Conservation (phyloP, 352 stramenopile species). For the Phytophthora colocasiae region DNA sequence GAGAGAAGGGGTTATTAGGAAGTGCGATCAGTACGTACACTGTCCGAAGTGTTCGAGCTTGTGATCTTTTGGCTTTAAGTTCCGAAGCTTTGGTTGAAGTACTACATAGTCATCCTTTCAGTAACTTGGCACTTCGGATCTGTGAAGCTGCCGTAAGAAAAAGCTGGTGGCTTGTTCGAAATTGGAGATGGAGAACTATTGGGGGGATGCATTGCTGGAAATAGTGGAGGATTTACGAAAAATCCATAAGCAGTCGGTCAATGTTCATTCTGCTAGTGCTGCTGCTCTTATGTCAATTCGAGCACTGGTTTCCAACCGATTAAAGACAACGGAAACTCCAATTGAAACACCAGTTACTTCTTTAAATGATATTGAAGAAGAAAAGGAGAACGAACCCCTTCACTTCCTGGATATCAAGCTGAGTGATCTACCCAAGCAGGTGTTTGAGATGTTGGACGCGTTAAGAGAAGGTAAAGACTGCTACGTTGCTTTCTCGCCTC, state of each 20-base stretch:
- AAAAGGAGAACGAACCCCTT: neutral
- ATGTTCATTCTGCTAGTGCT: neutral
- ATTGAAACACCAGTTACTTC: too few relatives aligned
- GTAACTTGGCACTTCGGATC: constrained; percentile 29
- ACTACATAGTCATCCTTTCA: constrained; percentile 35
- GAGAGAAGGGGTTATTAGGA: constrained; percentile 62
- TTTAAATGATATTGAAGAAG: constrained; percentile 1
- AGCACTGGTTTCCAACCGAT: too few relatives aligned
- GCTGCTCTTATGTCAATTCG: neutral
- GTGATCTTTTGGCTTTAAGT: constrained; percentile 41
- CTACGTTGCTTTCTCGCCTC: constrained; percentile 46
- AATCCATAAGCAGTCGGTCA: neutral
- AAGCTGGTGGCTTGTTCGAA: constrained; percentile 20
- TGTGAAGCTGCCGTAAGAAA: constrained; percentile 20
- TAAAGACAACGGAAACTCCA: neutral
- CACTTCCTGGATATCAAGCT: neutral
- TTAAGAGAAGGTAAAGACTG: constrained; percentile 42
- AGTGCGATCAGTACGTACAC: constrained; percentile 52
- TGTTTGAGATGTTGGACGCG: constrained; percentile 36
- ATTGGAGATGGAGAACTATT: constrained; percentile 39
- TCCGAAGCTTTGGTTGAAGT: constrained; percentile 53
- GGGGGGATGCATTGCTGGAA: constrained; percentile 24
- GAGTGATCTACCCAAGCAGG: constrained; percentile 14
- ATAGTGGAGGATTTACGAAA: constrained; percentile 23
- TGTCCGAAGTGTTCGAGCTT: constrained; percentile 40